These are phyloP conservation scores for Platanthera guangdongensis DNA, from an alignment of 106 monocot species.

Conservation along the genomic window DNA sequence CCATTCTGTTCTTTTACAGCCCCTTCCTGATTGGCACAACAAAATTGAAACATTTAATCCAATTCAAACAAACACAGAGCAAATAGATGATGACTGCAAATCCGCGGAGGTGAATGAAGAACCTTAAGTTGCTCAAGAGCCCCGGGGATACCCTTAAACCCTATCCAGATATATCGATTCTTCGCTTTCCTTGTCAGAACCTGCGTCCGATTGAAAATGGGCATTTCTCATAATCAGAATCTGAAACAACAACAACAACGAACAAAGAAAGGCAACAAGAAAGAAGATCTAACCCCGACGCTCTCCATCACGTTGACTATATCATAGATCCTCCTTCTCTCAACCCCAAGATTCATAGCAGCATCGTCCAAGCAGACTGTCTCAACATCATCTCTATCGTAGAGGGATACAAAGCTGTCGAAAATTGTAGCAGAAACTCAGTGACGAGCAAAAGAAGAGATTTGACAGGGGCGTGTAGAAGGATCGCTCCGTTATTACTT, in stretches of 20 bases:
- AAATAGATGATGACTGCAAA: not conserved
- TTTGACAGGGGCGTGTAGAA: not conserved
- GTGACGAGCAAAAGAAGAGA: conserved; percentile 5
- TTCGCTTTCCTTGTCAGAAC: conserved; percentile 72
- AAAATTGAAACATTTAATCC: not conserved
- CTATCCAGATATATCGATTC: conserved; percentile 82
- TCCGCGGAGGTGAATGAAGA: not conserved
- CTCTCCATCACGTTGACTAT: conserved; percentile 94
- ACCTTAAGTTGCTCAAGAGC: conserved; percentile 65
- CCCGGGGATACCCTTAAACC: conserved; percentile 67
- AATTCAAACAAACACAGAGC: not conserved
- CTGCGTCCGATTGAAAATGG: conserved; percentile 14
- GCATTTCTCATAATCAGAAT: not conserved
- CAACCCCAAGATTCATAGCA: conserved; percentile 62
- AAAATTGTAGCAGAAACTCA: conserved; percentile 3
- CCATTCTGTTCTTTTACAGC: conserved; percentile 18
- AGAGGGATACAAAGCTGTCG: conserved; percentile 59
- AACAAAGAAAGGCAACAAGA: not conserved
- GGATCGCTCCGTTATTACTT: conserved; percentile 30
- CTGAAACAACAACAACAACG: not conserved
- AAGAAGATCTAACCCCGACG: conserved; percentile 49
- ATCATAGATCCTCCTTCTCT: conserved; percentile 96
- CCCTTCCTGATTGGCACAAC: conserved; percentile 23
- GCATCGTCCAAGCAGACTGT: conserved; percentile 71
- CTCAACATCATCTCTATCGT: conserved; percentile 54